Evolutionary conservation across 441 rosid species (phyloP), one percentile per base, ranked within the genome.

Genomic region (Breynia disticha): DNA sequence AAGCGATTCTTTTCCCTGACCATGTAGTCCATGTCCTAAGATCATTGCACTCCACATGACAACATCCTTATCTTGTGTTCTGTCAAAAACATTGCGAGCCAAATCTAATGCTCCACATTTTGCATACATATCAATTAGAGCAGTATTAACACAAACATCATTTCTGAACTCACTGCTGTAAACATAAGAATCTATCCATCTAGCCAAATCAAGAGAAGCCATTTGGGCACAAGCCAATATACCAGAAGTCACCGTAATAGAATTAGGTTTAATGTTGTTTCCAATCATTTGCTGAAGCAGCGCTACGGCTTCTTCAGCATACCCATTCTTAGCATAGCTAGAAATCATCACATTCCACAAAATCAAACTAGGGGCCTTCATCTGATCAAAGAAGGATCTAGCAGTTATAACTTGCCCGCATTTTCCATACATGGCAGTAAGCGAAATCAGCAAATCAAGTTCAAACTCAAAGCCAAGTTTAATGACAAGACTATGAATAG

Each of bases 1-100:
- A 61, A 85, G 75, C 20, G 91, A 84, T 78, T 83, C 88, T 62
- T 28, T 67, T 11, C 77, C 87, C 43, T 52, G 59, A 10, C 96
- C 96, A 57, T 79, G 91, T 61, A 85, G 56, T 59, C 87, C 95
- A 59, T 86, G 85, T 38, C 91, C 91, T 38, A 85, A 72, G 48
- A 80, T 80, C 95, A 83, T 85, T 20, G 91, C 81, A 67, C 91
- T 85, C 95, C 95, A 81, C 68, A 74, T 59, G 37, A 88, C 96
- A 61, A 83, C 83, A 71, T 85, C 91, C 61, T 78, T 80, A 58
- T 80, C 66, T 28, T 20, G 59, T 48, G 79, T 68, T 68, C 80
- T 57, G 56, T 85, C 82, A 52, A 88, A 83, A 52, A 83, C 75
- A 39, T 44, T 41, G 17, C 72, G 72, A 19, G 95, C 84, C 60